phyloP scores from a whole-genome alignment of 1,284 basidiomycete species.

The Malassezia japonica region DNA sequence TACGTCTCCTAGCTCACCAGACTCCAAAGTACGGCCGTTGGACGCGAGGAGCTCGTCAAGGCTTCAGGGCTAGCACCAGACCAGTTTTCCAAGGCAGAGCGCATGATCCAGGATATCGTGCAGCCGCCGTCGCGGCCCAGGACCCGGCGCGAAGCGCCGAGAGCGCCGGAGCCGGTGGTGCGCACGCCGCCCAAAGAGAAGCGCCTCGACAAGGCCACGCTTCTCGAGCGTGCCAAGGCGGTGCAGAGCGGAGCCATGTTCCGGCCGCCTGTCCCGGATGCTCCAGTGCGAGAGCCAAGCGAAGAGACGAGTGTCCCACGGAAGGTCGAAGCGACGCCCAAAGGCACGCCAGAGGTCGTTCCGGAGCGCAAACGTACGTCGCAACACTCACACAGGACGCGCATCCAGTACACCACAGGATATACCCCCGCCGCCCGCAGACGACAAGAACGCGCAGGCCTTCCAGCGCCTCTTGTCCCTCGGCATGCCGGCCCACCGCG shows the following conservation, averaged over 20 bases:
- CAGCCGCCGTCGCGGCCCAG: background rate
- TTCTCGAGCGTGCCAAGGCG: conserved; percentile 2
- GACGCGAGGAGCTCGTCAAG: background rate
- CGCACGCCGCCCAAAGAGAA: background rate
- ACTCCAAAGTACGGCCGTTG: background rate
- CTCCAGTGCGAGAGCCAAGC: background rate
- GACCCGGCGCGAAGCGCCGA: background rate
- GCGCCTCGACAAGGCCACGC: background rate
- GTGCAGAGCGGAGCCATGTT: conserved; percentile 9
- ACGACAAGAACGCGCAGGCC: background rate
- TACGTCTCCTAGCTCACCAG: conserved; percentile 6
- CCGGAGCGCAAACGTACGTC: background rate
- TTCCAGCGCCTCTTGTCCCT: conserved; percentile 6
- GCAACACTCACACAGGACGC: background rate
- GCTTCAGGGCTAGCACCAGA: conserved; percentile 12
- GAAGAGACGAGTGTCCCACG: background rate
- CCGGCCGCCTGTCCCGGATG: background rate
- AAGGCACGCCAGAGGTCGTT: background rate
- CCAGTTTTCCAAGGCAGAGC: conserved; percentile 3
- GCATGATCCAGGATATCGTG: background rate
- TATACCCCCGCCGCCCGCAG: background rate
- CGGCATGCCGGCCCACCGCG: conserved; percentile 7
- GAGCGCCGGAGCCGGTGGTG: background rate
- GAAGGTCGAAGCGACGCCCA: background rate
- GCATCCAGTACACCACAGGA: background rate